These are phyloP conservation scores for Sordariomycetes sp. DNA, from an alignment of 2,329 filamentous ascomycete species.

Conservation along the genomic window DNA sequence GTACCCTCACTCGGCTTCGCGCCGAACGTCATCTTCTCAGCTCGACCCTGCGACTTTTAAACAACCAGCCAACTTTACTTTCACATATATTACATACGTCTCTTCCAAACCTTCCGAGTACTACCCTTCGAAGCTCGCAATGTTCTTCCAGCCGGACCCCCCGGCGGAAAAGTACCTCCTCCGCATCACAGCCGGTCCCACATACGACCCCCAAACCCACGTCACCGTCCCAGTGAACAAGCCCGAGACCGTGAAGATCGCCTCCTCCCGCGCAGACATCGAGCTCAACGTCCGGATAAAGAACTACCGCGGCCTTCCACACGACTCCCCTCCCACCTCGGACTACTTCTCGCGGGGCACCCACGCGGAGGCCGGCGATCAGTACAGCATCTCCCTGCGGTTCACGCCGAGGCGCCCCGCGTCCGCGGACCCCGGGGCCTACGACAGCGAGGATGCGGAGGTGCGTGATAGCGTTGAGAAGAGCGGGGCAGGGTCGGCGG, in stretches of 20 bases:
- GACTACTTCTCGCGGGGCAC: constrained; percentile 63
- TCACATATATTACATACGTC: neutral
- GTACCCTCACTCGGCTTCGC: neutral
- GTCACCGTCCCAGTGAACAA: constrained; percentile 64
- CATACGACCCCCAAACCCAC: constrained; percentile 63
- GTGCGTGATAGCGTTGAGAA: neutral
- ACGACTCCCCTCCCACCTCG: constrained; percentile 52
- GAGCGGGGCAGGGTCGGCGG: constrained; percentile 1
- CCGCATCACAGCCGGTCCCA: constrained; percentile 66
- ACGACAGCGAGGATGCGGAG: constrained; percentile 9
- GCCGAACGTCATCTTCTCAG: too few species aligned
- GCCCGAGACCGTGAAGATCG: constrained; percentile 46
- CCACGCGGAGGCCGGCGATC: constrained; percentile 55
- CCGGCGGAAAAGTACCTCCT: constrained; percentile 49
- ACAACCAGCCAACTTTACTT: neutral
- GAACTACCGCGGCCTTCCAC: constrained; percentile 56
- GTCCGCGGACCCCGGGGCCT: neutral
- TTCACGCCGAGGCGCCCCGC: constrained; percentile 53
- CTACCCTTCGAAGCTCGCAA: neutral
- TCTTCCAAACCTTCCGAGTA: neutral
- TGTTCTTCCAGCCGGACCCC: neutral
- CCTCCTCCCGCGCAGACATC: constrained; percentile 48
- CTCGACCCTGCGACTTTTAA: too few species aligned
- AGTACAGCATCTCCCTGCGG: constrained; percentile 72
- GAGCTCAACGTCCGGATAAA: constrained; percentile 64